Conservation (phyloP, 2,329 filamentous ascomycete species). For the Aspergillus ustus region DNA sequence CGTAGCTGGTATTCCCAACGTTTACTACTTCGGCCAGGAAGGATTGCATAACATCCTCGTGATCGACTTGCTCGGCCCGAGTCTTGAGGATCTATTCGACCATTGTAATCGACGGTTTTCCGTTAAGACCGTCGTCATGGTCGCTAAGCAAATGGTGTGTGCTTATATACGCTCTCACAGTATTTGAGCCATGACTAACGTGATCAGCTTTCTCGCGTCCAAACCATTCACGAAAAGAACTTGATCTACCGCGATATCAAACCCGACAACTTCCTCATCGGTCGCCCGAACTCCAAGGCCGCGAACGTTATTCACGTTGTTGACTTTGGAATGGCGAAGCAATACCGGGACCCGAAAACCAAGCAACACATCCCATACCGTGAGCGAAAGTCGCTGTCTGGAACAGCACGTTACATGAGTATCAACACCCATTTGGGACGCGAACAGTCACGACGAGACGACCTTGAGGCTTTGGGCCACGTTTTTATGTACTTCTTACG, state of each 20-base stretch:
- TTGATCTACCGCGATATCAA: conserved; percentile 99
- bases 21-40: conserved; percentile 99
- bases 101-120: conserved; percentile 94
- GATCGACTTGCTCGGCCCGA: conserved; percentile 93
- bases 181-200: conserved; percentile 26
- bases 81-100: conserved; percentile 95
- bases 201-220: conserved; percentile 80
- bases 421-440: conserved; percentile 98
- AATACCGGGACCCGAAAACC: conserved; percentile 97
- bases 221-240: conserved; percentile 97
- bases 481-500: conserved; percentile 73
- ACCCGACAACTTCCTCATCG: conserved; percentile 98
- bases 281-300: conserved; percentile 87
- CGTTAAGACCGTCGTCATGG: conserved; percentile 98
- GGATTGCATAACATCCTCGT: conserved; percentile 98
- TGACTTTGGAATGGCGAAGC: conserved; percentile 99
- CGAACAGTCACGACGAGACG: conserved; percentile 94
- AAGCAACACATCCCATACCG: conserved; percentile 99
- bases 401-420: conserved; percentile 98
- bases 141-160: conserved; percentile 94
- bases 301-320: conserved; percentile 98
- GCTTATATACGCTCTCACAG: neutral
- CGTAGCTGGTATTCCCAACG: conserved; percentile 94
- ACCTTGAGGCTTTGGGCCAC: conserved; percentile 81
- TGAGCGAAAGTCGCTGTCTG: conserved; percentile 94